Evolutionary conservation across 139 green algal genomes (phyloP).

Genomic region (Zygnema circumcarinatum): DNA sequence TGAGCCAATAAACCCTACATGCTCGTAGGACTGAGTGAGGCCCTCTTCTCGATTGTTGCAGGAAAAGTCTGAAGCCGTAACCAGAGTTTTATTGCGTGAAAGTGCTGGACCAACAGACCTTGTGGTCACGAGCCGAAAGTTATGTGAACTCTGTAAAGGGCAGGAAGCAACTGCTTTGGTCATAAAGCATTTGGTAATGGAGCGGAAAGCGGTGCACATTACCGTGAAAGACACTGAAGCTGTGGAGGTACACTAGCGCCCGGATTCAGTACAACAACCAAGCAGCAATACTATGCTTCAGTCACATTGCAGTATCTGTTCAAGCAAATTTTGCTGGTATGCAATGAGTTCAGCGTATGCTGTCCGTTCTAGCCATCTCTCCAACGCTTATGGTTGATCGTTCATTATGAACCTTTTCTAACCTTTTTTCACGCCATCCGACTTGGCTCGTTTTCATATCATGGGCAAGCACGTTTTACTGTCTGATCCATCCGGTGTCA

Average conservation of each 20-base stretch:
- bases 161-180: neutral
- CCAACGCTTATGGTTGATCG: too few relatives aligned
- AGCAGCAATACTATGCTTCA: neutral
- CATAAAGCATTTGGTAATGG: neutral
- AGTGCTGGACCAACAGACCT: neutral
- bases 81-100: neutral
- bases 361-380: too few relatives aligned
- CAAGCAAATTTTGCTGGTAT: neutral
- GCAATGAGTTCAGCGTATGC: too few relatives aligned
- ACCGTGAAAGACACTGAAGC: neutral
- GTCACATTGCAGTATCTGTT: neutral
- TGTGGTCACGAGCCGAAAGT: neutral
- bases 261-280: neutral
- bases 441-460: too few relatives aligned
- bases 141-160: neutral
- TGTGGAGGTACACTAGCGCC: neutral
- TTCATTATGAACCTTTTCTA: too few relatives aligned
- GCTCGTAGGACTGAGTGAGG: too few relatives aligned
- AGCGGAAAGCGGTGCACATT: neutral
- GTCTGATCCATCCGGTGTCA: too few relatives aligned
- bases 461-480: too few relatives aligned
- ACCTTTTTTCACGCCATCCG: too few relatives aligned
- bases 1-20: too few relatives aligned
- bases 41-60: too few relatives aligned
- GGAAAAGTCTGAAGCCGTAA: neutral